These are phyloP conservation scores for Biancaea sappan DNA, from an alignment of 306 rosid genomes.

Conservation along the genomic window DNA sequence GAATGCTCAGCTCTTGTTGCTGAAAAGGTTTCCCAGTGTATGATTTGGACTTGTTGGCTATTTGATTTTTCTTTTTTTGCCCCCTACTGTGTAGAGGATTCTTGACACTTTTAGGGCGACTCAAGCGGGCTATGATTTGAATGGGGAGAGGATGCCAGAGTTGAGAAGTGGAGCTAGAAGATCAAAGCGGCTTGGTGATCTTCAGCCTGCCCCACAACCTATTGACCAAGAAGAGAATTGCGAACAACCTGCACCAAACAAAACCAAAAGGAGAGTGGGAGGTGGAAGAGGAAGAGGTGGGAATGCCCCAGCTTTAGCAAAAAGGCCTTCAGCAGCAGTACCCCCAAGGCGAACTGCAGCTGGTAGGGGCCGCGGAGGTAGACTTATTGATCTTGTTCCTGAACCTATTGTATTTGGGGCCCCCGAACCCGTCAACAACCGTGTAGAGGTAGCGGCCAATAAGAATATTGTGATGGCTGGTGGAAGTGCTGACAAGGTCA, in stretches of 20 bases:
- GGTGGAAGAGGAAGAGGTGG: constrained; percentile 89
- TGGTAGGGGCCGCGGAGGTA: constrained; percentile 92
- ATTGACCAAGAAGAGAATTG: constrained; percentile 72
- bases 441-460: constrained; percentile 65
- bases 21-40: constrained; percentile 10
- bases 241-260: constrained; percentile 65
- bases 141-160: constrained; percentile 99
- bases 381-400: constrained; percentile 76
- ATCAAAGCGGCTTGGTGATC: constrained; percentile 91
- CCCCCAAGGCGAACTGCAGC: constrained; percentile 84
- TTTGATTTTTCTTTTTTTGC: constrained; percentile 9
- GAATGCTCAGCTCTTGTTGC: constrained; percentile 27
- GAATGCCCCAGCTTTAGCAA: constrained; percentile 76
- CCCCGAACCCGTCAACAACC: constrained; percentile 60
- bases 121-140: constrained; percentile 79
- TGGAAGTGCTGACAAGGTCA: constrained; percentile 75
- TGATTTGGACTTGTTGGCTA: constrained; percentile 15
- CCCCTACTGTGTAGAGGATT: constrained; percentile 53
- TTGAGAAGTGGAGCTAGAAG: constrained; percentile 98
- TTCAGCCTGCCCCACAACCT: constrained; percentile 75
- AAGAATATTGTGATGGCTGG: constrained; percentile 80
- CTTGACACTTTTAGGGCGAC: constrained; percentile 31
- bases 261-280: constrained; percentile 77
- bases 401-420: constrained; percentile 67
- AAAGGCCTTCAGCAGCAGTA: constrained; percentile 78